Evolutionary conservation across 2,329 filamentous ascomycete genomes (phyloP), one percentile per base, ranked within the genome.

Genomic region (Aureobasidium sp.): DNA sequence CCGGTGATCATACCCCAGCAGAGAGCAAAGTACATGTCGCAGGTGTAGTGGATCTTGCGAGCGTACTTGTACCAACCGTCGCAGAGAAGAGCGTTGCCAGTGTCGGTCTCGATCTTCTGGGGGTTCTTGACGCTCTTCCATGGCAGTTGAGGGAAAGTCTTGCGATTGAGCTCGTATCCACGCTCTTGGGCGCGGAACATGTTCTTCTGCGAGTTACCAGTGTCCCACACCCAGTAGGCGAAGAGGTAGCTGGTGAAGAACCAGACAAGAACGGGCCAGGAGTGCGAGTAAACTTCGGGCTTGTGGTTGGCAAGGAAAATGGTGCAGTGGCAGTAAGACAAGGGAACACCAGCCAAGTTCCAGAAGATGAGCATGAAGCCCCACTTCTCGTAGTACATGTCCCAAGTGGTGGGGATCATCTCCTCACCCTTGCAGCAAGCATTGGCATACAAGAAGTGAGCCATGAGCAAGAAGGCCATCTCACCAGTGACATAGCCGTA

Each of bases 281-380:
- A 89, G 87, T 88, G 92, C 59, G 80, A 81, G 76, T 96, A 96
- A 62, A 85, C 84, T 41, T 84, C 81, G 0, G 92, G 89, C 69
- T 88, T 77, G 74, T 95, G 91, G 75, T 89, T 92, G 67, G 91
- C 91, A 55, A 96, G 82, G 77, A 89, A 96, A 69, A 96, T 85
- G 51, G 89, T 93, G 82, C 89, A 94, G 80, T 96, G 91, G 79
- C 91, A 96, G 82, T 96, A 96, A 60, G 86, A 91, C 58, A 96
- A 81, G 14, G 91, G 91, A 30, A 96, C 91, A 67, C 91, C 91
- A 50, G 91, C 91, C 73, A 96, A 80, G 76, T 96, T 96, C 91
- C 91, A 96, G 84, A 96, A 96, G 75, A 95, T 95, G 67, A 96
- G 84, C 91, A 96, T 96, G 80, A 96, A 96, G 58, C 91, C 91